phyloP scores from a whole-genome alignment of 2,329 filamentous ascomycete genomes.

The Trichophyton schoenleinii region DNA sequence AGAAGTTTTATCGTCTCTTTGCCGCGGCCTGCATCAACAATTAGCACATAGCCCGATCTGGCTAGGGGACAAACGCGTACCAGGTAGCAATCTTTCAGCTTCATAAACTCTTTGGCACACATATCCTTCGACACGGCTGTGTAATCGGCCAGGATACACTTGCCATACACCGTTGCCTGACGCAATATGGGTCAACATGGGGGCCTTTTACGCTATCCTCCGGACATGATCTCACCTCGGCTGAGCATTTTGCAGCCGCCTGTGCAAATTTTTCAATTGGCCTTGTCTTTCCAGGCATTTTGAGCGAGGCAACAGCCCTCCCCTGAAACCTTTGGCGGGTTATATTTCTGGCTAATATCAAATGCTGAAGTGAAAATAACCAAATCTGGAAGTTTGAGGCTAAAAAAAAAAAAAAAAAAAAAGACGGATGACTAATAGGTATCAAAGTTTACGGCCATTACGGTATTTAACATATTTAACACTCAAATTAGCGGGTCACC shows the following conservation, averaged over 20 bases:
- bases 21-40: slow-evolving; percentile 35
- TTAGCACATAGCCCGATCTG: background rate
- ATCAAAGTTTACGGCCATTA: background rate
- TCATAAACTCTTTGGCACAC: slow-evolving; percentile 73
- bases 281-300: slow-evolving; percentile 40
- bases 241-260: slow-evolving; percentile 52
- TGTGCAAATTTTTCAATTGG: slow-evolving; percentile 58
- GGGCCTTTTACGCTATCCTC: background rate
- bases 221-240: slow-evolving; percentile 41
- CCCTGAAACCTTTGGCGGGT: background rate
- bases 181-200: slow-evolving; percentile 8
- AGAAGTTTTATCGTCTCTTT: slow-evolving; percentile 33
- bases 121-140: slow-evolving; percentile 83
- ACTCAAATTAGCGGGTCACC: too few species aligned
- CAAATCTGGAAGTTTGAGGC: background rate
- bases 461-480: background rate
- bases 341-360: background rate
- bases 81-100: slow-evolving; percentile 74
- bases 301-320: slow-evolving; percentile 9
- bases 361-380: background rate
- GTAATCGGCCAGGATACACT: slow-evolving; percentile 83
- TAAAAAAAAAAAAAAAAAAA: background rate
- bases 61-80: slow-evolving; percentile 38
- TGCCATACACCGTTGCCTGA: slow-evolving; percentile 74
- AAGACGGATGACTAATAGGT: background rate